phyloP scores from a whole-genome alignment of 306 rosid genomes.

The Trifolium fragiferum region DNA sequence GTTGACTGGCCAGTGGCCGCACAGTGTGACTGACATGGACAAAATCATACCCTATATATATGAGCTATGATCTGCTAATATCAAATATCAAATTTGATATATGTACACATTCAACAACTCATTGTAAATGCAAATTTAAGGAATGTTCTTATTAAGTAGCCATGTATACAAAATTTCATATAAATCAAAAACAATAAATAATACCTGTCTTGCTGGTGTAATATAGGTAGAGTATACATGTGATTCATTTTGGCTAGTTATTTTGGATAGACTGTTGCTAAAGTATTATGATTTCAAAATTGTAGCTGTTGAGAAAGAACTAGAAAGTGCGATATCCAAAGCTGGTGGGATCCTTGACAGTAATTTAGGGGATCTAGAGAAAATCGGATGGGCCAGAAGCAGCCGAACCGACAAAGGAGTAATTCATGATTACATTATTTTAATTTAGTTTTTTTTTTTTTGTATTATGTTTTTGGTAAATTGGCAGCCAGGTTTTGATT shows the following conservation, averaged over 20 bases:
- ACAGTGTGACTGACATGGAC: neutral
- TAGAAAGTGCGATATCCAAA: constrained; percentile 82
- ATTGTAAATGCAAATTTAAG: neutral
- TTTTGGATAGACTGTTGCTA: constrained; percentile 48
- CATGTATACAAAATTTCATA: neutral
- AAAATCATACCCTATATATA: neutral
- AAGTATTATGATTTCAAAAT: constrained; percentile 48
- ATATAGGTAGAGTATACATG: constrained; percentile 11
- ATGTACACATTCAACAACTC: neutral
- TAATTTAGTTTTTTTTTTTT: neutral
- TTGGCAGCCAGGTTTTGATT: neutral
- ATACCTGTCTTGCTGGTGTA: neutral
- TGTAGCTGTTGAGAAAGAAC: constrained; percentile 86
- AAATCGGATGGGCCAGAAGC: constrained; percentile 88
- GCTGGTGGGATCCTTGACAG: constrained; percentile 85
- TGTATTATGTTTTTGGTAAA: constrained; percentile 16
- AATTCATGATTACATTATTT: constrained; percentile 43
- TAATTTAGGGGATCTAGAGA: constrained; percentile 79
- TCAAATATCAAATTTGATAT: neutral
- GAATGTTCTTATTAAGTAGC: neutral
- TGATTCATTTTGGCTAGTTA: constrained; percentile 39
- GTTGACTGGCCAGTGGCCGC: neutral
- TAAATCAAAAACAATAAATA: neutral
- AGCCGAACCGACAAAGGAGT: constrained; percentile 99
- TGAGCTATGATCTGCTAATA: neutral